Evolutionary conservation across 2,329 filamentous ascomycete genomes (phyloP), one percentile per base, ranked within the genome.

Genomic region (Nigrograna mackinnonii): DNA sequence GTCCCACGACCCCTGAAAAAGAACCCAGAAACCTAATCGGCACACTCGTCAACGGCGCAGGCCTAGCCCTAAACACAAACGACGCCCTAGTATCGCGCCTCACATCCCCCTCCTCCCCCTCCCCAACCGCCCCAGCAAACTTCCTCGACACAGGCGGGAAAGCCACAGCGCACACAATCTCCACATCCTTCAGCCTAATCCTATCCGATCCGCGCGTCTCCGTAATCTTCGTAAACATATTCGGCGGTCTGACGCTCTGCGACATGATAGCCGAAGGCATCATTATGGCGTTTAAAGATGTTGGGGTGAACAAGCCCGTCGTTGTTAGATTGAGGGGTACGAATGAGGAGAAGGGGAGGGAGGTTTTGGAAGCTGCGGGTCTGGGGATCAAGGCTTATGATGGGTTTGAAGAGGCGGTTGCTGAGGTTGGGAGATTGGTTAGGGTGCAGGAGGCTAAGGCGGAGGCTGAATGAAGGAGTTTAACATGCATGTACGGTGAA

Each of bases 101-200:
- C 7, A 77, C 79, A 1, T 71, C 81, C 13, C 46, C 49, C 6
- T 52, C 59, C 3, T n/a, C n/a, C n/a, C n/a, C n/a, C n/a, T n/a
- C n/a, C n/a, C n/a, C n/a, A n/a, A 88, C 88, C 2, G 69, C 75
- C 22, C 85, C 85, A 18, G 83, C 89, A 9, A 96, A 96, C 58
- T 95, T 96, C 65, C 77, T 96, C 41, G 91, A 96, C 64, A 95
- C 89, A 0, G 91, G 91, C 20, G 91, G 91, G 24, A 94, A 95
- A 66, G 91, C 91, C 0, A 96, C 90, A 0, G 81, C 82, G 21
- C 83, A 86, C 50, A 95, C 90, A 0, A 89, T 96, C 53, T 84
- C 86, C 60, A 82, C 82, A 42, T 85, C 83, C 2, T 94, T 95
- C 62, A 78, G 84, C 43, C 79, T 91, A 11, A 82, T 96, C 14